Percentiles rank a stretch among this genome's conserved stretches.
Conservation (phyloP, 306 rosid species). For the Vigna mungo region DNA sequence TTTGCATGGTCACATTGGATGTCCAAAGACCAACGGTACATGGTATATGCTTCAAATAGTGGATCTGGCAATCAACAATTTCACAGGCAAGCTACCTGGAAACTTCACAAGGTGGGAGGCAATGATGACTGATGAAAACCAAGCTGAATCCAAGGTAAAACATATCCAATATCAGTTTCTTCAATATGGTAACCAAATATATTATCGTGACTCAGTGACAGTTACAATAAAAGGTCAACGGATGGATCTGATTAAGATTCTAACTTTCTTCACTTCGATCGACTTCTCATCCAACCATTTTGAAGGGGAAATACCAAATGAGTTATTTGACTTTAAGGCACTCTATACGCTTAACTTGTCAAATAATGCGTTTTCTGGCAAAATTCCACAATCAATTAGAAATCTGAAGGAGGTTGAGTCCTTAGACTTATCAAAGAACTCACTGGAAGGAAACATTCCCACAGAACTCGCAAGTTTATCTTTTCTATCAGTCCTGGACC, state of each 20-base stretch:
- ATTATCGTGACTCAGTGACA: slow-evolving; percentile 53
- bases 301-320: slow-evolving; percentile 55
- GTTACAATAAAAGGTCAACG: slow-evolving; percentile 35
- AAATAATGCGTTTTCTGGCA: slow-evolving; percentile 51
- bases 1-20: slow-evolving; percentile 47
- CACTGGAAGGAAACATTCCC: slow-evolving; percentile 54
- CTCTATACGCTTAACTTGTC: slow-evolving; percentile 58
- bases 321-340: slow-evolving; percentile 47
- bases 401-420: slow-evolving; percentile 56
- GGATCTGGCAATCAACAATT: slow-evolving; percentile 57
- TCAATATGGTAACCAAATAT: background rate
- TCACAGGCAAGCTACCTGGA: slow-evolving; percentile 48
- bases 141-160: background rate
- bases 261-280: slow-evolving; percentile 47
- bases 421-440: slow-evolving; percentile 59
- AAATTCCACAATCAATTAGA: slow-evolving; percentile 51
- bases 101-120: slow-evolving; percentile 53
- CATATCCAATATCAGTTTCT: slow-evolving; percentile 33
- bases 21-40: slow-evolving; percentile 10
- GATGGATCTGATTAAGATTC: slow-evolving; percentile 49
- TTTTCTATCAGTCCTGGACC: slow-evolving; percentile 53
- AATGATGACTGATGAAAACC: slow-evolving; percentile 44
- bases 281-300: slow-evolving; percentile 62
- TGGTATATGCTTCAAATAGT: slow-evolving; percentile 60
- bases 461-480: slow-evolving; percentile 22